Conservation (phyloP, 306 rosid genomes). For the Cicer pinnatifidum region DNA sequence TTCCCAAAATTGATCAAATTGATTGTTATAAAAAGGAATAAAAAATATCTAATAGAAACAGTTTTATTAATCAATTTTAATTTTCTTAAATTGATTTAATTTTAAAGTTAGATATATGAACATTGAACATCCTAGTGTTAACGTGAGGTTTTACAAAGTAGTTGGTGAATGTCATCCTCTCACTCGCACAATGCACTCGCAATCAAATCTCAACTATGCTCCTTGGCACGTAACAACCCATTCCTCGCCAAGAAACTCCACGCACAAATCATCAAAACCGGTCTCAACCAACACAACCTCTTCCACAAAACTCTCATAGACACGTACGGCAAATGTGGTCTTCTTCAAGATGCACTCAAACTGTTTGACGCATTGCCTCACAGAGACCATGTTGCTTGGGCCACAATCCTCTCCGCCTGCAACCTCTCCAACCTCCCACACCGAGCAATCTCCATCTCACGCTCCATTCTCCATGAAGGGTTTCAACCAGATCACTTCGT, state of each 20-base stretch:
- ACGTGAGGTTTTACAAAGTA: neutral
- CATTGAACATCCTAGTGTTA: neutral
- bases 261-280: constrained; percentile 66
- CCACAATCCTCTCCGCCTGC: constrained; percentile 76
- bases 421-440: constrained; percentile 65
- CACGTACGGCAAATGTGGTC: constrained; percentile 65
- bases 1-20: too few relatives aligned
- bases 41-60: too few relatives aligned
- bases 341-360: constrained; percentile 56
- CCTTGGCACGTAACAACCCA: constrained; percentile 48
- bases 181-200: constrained; percentile 50
- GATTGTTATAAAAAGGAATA: too few relatives aligned
- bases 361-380: constrained; percentile 74
- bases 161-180: constrained; percentile 59
- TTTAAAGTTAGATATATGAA: too few relatives aligned
- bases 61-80: too few relatives aligned
- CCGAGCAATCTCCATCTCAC: constrained; percentile 54
- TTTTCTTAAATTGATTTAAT: too few relatives aligned
- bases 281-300: constrained; percentile 50
- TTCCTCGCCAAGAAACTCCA: constrained; percentile 56
- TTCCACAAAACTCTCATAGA: constrained; percentile 71
- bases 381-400: constrained; percentile 72
- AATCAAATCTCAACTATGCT: constrained; percentile 64
- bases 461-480: constrained; percentile 46
- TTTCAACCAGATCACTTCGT: constrained; percentile 80